Conservation (phyloP, 2,329 filamentous ascomycete species). For the Pseudogymnoascus sp. region DNA sequence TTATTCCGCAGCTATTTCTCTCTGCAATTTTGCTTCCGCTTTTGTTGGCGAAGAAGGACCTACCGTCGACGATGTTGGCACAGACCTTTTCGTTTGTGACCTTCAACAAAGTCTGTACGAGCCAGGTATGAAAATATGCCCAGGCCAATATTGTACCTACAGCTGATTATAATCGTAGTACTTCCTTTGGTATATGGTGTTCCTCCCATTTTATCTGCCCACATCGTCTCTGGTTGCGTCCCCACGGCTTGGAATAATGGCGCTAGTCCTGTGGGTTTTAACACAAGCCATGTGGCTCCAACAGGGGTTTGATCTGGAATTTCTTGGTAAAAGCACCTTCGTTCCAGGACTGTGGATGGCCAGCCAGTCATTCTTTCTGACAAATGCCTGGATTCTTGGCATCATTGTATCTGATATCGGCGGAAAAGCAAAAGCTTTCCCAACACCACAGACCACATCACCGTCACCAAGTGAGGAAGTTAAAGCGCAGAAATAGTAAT, state of each 20-base stretch:
- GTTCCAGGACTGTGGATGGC: constrained; percentile 74
- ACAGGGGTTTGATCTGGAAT: constrained; percentile 68
- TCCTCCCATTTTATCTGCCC: constrained; percentile 85
- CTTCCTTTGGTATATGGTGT: constrained; percentile 95
- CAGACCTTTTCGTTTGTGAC: constrained; percentile 97
- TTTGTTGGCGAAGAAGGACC: constrained; percentile 68
- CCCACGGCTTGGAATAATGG: constrained; percentile 53
- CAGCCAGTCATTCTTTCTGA: constrained; percentile 69
- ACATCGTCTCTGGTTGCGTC: constrained; percentile 60
- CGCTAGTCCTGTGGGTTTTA: constrained; percentile 63
- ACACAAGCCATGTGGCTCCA: constrained; percentile 71
- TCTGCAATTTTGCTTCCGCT: constrained; percentile 70
- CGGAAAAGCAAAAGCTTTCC: background rate
- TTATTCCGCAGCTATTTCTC: constrained; percentile 78
- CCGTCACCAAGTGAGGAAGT: background rate
- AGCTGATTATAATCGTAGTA: constrained; percentile 49
- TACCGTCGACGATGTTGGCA: constrained; percentile 78
- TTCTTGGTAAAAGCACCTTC: constrained; percentile 75
- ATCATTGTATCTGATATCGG: constrained; percentile 63
- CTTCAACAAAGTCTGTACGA: constrained; percentile 98
- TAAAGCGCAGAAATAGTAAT: background rate
- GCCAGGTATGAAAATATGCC: constrained; percentile 56
- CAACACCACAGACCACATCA: background rate
- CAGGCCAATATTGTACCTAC: background rate
- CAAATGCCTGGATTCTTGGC: constrained; percentile 83